Conservation (phyloP, 2,329 filamentous ascomycete genomes). For the Monosporascus sp. region DNA sequence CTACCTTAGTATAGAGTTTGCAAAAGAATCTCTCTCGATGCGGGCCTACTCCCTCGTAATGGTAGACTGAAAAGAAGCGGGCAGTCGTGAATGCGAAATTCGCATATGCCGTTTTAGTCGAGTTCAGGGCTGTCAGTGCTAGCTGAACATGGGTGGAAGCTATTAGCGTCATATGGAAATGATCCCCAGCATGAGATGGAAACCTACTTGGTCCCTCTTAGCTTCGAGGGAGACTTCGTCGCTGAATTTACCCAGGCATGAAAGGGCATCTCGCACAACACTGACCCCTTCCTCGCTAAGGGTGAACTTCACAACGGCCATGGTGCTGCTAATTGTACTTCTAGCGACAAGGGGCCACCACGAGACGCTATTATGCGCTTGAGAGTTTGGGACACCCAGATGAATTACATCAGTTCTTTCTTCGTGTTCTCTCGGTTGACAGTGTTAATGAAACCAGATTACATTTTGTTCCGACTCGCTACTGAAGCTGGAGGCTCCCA, state of each 20-base stretch:
- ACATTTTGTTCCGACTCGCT: no score
- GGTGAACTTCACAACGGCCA: conserved; percentile 66
- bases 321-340: conserved; percentile 19
- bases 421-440: no score
- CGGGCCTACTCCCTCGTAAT: conserved; percentile 51
- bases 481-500: no score
- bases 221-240: conserved; percentile 74
- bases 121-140: conserved; percentile 68
- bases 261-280: conserved; percentile 65
- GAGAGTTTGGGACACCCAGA: background rate
- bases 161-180: conserved; percentile 2
- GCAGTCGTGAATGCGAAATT: conserved; percentile 63
- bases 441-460: no score
- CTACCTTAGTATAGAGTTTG: conserved; percentile 65
- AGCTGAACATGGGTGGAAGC: conserved; percentile 42
- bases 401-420: no score
- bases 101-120: conserved; percentile 75
- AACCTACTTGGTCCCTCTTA: conserved; percentile 56
- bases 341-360: no score
- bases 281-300: conserved; percentile 67
- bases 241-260: conserved; percentile 73
- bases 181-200: conserved; percentile 1
- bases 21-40: conserved; percentile 63
- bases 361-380: background rate
- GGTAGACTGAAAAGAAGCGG: conserved; percentile 69